These are phyloP conservation scores for Metarhizium robertsii DNA, from an alignment of 2,329 filamentous ascomycete species.

Conservation along the genomic window DNA sequence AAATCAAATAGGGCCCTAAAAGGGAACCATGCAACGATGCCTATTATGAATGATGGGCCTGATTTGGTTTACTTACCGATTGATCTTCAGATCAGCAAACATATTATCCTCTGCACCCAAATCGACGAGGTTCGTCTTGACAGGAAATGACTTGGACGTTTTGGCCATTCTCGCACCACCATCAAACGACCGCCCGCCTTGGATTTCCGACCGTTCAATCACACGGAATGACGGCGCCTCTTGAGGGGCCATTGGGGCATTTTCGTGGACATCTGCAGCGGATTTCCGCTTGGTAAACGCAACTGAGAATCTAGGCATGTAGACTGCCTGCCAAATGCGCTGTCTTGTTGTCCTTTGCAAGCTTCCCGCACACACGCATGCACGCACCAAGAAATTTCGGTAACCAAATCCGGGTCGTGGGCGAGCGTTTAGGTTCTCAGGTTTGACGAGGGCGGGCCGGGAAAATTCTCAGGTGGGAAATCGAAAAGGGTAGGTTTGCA, in stretches of 20 bases:
- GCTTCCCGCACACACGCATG: neutral
- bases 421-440: neutral
- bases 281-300: constrained; percentile 52
- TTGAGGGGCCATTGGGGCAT: constrained; percentile 33
- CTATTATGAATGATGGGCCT: neutral
- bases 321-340: constrained; percentile 22
- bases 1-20: constrained; percentile 5
- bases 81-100: constrained; percentile 45
- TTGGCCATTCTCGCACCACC: constrained; percentile 35
- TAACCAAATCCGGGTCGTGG: neutral
- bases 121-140: constrained; percentile 28
- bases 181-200: constrained; percentile 38
- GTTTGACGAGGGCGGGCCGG: neutral
- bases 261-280: constrained; percentile 44
- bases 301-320: constrained; percentile 55
- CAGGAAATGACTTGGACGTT: constrained; percentile 24
- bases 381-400: neutral
- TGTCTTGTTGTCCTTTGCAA: neutral
- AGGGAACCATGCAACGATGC: constrained; percentile 1
- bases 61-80: constrained; percentile 36
- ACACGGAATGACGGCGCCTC: constrained; percentile 49
- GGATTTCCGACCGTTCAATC: constrained; percentile 41
- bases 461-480: neutral
- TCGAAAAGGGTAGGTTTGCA: neutral
- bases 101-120: constrained; percentile 47